Evolutionary conservation across 352 stramenopile species (phyloP), one percentile per base, ranked within the genome.

Genomic region (Phytopythium chamaehyphon): DNA sequence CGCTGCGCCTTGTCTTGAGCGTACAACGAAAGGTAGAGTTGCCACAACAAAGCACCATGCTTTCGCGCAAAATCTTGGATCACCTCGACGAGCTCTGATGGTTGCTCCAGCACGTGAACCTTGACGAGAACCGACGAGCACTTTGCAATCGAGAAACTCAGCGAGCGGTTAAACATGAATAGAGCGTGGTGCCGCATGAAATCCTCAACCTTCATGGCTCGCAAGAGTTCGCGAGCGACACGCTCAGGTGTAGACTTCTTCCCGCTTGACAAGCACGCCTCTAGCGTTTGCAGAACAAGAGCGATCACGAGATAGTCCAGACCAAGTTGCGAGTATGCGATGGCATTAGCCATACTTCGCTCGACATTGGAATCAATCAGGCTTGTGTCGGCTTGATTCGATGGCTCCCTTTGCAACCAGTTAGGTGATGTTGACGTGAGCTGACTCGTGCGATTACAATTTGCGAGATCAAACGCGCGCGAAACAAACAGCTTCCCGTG

Each of bases 41-140:
- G 85, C 85, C 85, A 95, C 14, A 95, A 51, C 4, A 95, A 54
- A 2, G 73, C 76, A 12, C 85, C 85, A 51, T 95, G 83, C 47
- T 90, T 93, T n/a, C 83, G 64, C 6, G 85, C 79, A 59, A 87
- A 88, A 45, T 93, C 77, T 71, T 95, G 85, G 55, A 95, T 92
- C 19, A 90, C 47, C 51, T 95, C 83, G 4, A 95, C 85, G 12
- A 95, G 66, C 57, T 95, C 85, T 1, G 85, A 89, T 23, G 83
- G 78, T 40, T 95, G 85, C 47, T 95, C 85, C 7, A 95, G 54
- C 31, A 95, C 83, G 48, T 95, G 85, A 7, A 88, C 79, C 57
- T 95, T 95, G 14, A 93, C 84, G 51, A 95, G 62, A 49, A 93
- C 89, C 8, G 84, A 92, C 19, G 84, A 92, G 43, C 77, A 90